Evolutionary conservation across 2,329 filamentous ascomycete species (phyloP), one percentile per base, ranked within the genome.

Genomic region (Stemphylium vesicarium): DNA sequence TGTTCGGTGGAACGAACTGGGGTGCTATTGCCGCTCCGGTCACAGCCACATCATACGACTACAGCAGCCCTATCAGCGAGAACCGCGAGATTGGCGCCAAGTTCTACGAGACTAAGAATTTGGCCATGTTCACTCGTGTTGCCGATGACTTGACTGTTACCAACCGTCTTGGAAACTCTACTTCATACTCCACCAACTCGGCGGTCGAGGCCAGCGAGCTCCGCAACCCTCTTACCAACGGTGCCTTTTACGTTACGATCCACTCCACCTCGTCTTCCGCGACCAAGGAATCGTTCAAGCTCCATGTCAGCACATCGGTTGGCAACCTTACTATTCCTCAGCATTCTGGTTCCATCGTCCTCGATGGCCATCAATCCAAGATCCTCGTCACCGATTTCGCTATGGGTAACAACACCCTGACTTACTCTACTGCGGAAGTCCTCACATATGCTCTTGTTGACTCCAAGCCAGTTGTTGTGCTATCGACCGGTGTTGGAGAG

Each of bases 1-100:
- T 86, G 46, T 88, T 82, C 47, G 86, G 86, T 4, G 86, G 86
- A 2, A 88, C 86, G 0, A 87, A 84, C 57, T 88, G 84, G 85
- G 85, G 85, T 4, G 81, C 81, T 42, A 74, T 86, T 26, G 82
- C 84, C 11, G 80, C 81, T 4, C 84, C 85, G 0, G 81, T 84
- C 1, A 84, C 85, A 26, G 84, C 81, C 1, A 84, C 82, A 3
- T 86, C 83, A 29, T 88, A 88, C 60, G 86, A 88, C 66, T 88
- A 88, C 66, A 85, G 82, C 4, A 82, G 84, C 4, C 85, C 85
- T 0, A 84, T 88, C 13, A 82, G 82, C 1, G 84, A 87, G 65
- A 83, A 82, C 61, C 79, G 85, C 11, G 75, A 76, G 9, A 82
- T 88, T 16, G 81, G 81, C 38, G 80, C 79, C 62, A 88, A 88